Evolutionary conservation across 2,329 filamentous ascomycete genomes (phyloP).

Genomic region (Thelonectria discophora): DNA sequence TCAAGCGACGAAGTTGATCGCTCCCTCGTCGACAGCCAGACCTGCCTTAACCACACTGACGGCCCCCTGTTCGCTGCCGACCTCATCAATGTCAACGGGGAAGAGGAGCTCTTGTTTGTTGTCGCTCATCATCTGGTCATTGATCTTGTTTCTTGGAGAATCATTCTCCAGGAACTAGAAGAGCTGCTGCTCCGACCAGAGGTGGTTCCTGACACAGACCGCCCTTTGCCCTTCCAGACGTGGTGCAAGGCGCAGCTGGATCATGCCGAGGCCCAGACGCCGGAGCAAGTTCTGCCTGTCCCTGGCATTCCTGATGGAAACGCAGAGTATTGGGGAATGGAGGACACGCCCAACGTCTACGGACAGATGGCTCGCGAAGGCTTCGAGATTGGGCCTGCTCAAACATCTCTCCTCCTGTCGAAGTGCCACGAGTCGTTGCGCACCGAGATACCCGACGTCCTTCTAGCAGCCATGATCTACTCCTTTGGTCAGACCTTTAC

Average conservation of each 20-base stretch:
- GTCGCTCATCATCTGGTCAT: constrained; percentile 51
- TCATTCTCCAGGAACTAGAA: constrained; percentile 49
- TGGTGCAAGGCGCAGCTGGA: constrained; percentile 49
- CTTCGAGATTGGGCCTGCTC: constrained; percentile 25
- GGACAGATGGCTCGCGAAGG: constrained; percentile 30
- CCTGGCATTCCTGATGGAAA: constrained; percentile 31
- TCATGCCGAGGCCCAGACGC: constrained; percentile 8
- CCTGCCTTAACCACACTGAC: constrained; percentile 11
- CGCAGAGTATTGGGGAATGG: constrained; percentile 40
- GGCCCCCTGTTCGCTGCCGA: constrained; percentile 29
- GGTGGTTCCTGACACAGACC: constrained; percentile 27
- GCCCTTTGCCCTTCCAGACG: constrained; percentile 51
- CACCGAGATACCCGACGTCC: constrained; percentile 48
- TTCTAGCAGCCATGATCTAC: constrained; percentile 44
- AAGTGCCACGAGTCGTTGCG: constrained; percentile 38
- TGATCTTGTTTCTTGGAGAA: constrained; percentile 58
- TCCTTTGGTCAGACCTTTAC: constrained; percentile 44
- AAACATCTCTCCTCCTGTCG: constrained; percentile 34
- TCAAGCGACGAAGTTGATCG: constrained; percentile 1
- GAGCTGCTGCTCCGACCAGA: constrained; percentile 38
- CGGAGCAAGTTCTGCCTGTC: constrained; percentile 40
- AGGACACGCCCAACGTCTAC: constrained; percentile 28
- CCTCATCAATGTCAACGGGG: constrained; percentile 19
- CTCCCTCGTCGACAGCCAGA: constrained; percentile 25
- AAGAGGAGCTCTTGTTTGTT: constrained; percentile 47